phyloP scores from a whole-genome alignment of 2,329 filamentous ascomycete genomes.

The Botrytis fabae region DNA sequence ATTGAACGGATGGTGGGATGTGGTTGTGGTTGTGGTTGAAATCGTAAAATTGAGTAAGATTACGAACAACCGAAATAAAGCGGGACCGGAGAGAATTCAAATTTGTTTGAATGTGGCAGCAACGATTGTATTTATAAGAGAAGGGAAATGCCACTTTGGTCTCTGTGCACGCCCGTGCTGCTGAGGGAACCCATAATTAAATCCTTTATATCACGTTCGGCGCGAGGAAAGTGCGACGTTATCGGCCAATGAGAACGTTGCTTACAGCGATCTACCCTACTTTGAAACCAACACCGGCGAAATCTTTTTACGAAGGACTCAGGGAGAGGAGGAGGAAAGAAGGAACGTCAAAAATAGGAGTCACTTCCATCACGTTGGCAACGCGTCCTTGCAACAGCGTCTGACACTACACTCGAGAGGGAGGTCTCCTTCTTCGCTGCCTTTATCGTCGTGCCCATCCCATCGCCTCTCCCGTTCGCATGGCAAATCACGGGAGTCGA shows the following conservation, averaged over 20 bases:
- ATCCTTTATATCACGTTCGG: constrained; percentile 13
- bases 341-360: neutral
- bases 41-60: constrained; percentile 16
- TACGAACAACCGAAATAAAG: constrained; percentile 24
- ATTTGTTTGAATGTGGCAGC: neutral
- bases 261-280: constrained; percentile 20
- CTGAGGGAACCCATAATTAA: constrained; percentile 8
- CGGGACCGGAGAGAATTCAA: constrained; percentile 5
- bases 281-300: constrained; percentile 8
- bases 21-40: constrained; percentile 9
- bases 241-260: constrained; percentile 7
- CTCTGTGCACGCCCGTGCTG: neutral
- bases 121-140: constrained; percentile 17
- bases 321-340: neutral
- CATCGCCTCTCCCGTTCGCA: no score
- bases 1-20: neutral
- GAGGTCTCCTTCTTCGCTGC: neutral
- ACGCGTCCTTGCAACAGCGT: neutral
- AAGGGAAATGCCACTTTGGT: neutral
- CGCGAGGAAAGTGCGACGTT: constrained; percentile 11
- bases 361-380: no score
- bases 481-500: no score
- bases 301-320: neutral
- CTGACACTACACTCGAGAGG: neutral
- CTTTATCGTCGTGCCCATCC: no score